Percentiles rank a stretch among this genome's conserved stretches.
Conservation (phyloP, 352 stramenopile genomes). For the Phytophthora kernoviae region DNA sequence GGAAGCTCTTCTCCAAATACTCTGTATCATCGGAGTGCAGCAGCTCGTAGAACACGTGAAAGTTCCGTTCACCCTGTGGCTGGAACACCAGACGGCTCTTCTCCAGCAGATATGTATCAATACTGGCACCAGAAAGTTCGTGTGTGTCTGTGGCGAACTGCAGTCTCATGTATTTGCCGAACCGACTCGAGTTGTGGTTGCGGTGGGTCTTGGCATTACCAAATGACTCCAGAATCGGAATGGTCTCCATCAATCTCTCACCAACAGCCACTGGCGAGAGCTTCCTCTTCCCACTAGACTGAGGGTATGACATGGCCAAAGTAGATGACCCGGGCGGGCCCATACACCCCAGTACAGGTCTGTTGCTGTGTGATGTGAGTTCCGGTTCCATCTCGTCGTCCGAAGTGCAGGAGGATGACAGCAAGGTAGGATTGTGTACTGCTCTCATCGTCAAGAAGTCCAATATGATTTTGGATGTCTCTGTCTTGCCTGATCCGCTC, state of each 20-base stretch:
- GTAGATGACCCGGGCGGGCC: constrained; percentile 51
- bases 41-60: constrained; percentile 89
- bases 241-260: constrained; percentile 85
- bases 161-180: constrained; percentile 92
- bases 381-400: constrained; percentile 75
- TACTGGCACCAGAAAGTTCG: constrained; percentile 80
- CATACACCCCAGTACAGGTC: constrained; percentile 31
- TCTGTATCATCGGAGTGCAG: constrained; percentile 62
- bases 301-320: constrained; percentile 72
- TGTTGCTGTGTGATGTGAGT: constrained; percentile 39
- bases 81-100: constrained; percentile 86
- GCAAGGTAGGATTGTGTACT: constrained; percentile 51
- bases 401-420: constrained; percentile 49
- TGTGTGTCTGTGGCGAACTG: constrained; percentile 73
- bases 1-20: constrained; percentile 51
- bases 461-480: constrained; percentile 94
- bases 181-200: constrained; percentile 92
- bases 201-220: constrained; percentile 89
- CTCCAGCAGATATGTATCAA: constrained; percentile 84
- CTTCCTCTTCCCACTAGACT: constrained; percentile 60
- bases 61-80: constrained; percentile 80
- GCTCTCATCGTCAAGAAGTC: constrained; percentile 85
- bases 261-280: constrained; percentile 72
- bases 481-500: constrained; percentile 94
- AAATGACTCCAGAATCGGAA: constrained; percentile 93